These are phyloP conservation scores for Eucalyptus brandiana DNA, from an alignment of 345 rosid genomes.

Conservation along the genomic window DNA sequence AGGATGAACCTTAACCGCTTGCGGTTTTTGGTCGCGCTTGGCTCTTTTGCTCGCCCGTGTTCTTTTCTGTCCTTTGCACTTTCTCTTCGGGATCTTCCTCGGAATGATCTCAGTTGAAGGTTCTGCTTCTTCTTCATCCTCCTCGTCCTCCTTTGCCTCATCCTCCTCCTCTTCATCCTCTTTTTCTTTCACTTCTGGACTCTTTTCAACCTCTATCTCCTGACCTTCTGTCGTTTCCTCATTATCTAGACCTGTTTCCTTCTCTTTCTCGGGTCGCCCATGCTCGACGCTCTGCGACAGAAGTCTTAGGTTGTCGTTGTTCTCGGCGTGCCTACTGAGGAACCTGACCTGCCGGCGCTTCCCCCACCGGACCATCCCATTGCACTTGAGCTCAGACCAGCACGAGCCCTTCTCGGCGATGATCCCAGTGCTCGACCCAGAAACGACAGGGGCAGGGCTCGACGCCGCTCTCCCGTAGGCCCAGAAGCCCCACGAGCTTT, in stretches of 20 bases:
- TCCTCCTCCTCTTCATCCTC: not conserved
- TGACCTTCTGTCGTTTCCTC: not conserved
- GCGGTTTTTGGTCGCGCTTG: conserved; percentile 7
- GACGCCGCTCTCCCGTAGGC: not conserved
- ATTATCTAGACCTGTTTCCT: not conserved
- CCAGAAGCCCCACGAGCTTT: conserved; percentile 58
- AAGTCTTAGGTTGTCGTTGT: not conserved
- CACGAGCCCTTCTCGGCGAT: conserved; percentile 25
- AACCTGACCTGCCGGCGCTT: conserved; percentile 49
- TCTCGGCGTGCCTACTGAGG: conserved; percentile 6
- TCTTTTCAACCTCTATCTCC: not conserved
- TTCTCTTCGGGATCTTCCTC: conserved; percentile 20
- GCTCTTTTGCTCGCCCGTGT: conserved; percentile 11
- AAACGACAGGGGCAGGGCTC: not conserved
- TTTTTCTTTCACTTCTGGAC: not conserved
- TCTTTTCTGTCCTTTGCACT: conserved; percentile 7
- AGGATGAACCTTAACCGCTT: conserved; percentile 8
- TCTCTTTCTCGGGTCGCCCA: not conserved
- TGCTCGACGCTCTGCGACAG: not conserved
- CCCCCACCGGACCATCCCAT: conserved; percentile 68
- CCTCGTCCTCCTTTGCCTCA: conserved; percentile 4
- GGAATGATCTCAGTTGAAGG: not conserved
- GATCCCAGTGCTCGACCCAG: not conserved
- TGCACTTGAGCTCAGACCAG: conserved; percentile 33
- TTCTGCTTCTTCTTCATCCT: not conserved